Percentiles rank a stretch among this genome's conserved stretches.
Conservation (phyloP, 169 alveolate species). For the Amoebophrya sp. region DNA sequence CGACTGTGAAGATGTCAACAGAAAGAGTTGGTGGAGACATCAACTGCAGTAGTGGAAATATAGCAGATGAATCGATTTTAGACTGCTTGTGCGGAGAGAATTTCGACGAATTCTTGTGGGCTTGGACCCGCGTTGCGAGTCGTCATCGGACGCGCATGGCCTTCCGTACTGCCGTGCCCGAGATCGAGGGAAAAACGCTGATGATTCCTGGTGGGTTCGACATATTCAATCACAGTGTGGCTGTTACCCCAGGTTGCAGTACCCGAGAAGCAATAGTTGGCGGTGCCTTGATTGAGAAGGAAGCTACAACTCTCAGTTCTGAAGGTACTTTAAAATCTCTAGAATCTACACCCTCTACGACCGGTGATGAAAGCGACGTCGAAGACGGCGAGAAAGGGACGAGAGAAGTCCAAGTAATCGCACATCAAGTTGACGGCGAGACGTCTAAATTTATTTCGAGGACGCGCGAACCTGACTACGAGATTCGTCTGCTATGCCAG, state of each 20-base stretch:
- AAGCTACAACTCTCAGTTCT: background rate
- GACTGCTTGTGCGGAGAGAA: too few species aligned
- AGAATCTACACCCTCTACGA: background rate
- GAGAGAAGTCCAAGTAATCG: too few species aligned
- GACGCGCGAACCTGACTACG: background rate
- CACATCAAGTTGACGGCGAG: too few species aligned
- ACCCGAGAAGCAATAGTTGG: background rate
- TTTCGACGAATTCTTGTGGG: background rate
- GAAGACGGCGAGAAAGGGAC: too few species aligned
- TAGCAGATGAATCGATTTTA: too few species aligned
- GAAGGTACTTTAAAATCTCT: background rate
- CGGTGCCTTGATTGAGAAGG: too few species aligned
- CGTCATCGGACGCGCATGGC: background rate
- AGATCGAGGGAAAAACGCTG: background rate
- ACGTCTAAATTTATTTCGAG: too few species aligned
- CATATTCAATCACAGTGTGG: background rate
- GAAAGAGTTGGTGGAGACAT: background rate
- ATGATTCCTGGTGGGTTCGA: background rate
- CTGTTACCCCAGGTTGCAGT: background rate
- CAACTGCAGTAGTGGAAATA: background rate
- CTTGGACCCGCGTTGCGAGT: background rate
- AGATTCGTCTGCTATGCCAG: background rate
- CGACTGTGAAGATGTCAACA: background rate
- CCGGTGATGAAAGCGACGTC: too few species aligned
- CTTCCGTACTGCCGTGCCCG: background rate